phyloP scores from a whole-genome alignment of 1,139 yeast genomes.

The Blastobotrys niveus region DNA sequence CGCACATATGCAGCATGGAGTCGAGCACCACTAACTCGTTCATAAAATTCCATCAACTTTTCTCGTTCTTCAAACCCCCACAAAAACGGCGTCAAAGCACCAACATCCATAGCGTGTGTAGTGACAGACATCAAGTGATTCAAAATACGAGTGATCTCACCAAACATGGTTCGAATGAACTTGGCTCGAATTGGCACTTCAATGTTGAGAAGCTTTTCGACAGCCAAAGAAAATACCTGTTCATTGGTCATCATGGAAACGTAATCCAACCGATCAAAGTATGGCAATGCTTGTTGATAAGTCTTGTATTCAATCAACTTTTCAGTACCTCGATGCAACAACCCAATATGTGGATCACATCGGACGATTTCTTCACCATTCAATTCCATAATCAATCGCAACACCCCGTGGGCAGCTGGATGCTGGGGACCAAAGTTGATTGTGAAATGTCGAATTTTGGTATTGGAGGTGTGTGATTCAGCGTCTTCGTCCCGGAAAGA shows the following conservation, averaged over 20 bases:
- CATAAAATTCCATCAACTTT: slow-evolving; percentile 88
- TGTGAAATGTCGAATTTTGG: slow-evolving; percentile 57
- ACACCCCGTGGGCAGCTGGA: slow-evolving; percentile 93
- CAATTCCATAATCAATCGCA: slow-evolving; percentile 76
- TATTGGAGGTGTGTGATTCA: slow-evolving; percentile 27
- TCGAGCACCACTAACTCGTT: slow-evolving; percentile 87
- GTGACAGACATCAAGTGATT: slow-evolving; percentile 85
- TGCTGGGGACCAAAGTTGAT: slow-evolving; percentile 75
- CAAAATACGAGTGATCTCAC: slow-evolving; percentile 77
- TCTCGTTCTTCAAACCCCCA: slow-evolving; percentile 96
- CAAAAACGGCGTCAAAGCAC: slow-evolving; percentile 87
- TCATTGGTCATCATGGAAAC: slow-evolving; percentile 93
- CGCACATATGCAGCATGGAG: slow-evolving; percentile 82
- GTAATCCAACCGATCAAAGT: slow-evolving; percentile 83
- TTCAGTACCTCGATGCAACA: slow-evolving; percentile 84
- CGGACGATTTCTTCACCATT: slow-evolving; percentile 87
- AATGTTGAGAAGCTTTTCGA: slow-evolving; percentile 76
- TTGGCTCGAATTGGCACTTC: slow-evolving; percentile 82
- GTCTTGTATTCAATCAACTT: slow-evolving; percentile 81
- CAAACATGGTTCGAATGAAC: slow-evolving; percentile 80
- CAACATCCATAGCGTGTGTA: slow-evolving; percentile 92
- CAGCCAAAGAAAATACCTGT: slow-evolving; percentile 77
- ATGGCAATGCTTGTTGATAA: slow-evolving; percentile 80
- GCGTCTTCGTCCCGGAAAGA: slow-evolving; percentile 24
- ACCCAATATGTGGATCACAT: slow-evolving; percentile 77